Conservation (phyloP, 306 rosid genomes). For the Datisca glomerata region DNA sequence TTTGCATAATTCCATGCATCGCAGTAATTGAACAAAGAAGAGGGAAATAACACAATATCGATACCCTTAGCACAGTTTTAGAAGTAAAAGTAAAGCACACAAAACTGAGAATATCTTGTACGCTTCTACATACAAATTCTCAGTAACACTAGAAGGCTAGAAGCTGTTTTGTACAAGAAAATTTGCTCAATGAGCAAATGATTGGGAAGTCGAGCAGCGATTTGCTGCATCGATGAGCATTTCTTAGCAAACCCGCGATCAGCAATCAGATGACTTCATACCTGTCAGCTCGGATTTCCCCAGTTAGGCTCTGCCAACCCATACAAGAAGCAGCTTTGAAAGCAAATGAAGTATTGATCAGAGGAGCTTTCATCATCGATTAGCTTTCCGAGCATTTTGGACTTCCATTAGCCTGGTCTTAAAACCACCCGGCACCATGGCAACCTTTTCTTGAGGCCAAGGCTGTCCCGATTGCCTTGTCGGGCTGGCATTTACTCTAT, state of each 20-base stretch:
- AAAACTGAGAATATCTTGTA: neutral
- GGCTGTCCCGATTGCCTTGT: slow-evolving; percentile 68
- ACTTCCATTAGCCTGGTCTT: slow-evolving; percentile 69
- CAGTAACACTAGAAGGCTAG: neutral
- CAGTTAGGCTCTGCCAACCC: too few species aligned
- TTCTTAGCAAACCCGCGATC: neutral
- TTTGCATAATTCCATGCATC: too few species aligned
- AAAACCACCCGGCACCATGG: slow-evolving; percentile 33
- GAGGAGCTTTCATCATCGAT: slow-evolving; percentile 25
- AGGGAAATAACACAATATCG: neutral
- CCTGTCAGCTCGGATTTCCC: neutral
- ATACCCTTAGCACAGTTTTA: too few species aligned
- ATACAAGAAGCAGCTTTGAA: too few species aligned
- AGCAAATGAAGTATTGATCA: neutral
- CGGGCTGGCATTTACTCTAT: slow-evolving; percentile 59
- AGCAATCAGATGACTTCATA: neutral
- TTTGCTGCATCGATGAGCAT: slow-evolving; percentile 5
- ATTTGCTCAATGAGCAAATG: neutral
- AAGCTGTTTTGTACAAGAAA: slow-evolving; percentile 4
- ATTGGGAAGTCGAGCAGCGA: slow-evolving; percentile 8
- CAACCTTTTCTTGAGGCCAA: slow-evolving; percentile 58
- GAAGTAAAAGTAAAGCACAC: too few species aligned
- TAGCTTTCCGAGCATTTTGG: slow-evolving; percentile 49
- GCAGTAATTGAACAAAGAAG: too few species aligned
- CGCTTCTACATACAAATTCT: neutral